Conservation (phyloP, 129 eudicot species). For the Sambucus nigra region DNA sequence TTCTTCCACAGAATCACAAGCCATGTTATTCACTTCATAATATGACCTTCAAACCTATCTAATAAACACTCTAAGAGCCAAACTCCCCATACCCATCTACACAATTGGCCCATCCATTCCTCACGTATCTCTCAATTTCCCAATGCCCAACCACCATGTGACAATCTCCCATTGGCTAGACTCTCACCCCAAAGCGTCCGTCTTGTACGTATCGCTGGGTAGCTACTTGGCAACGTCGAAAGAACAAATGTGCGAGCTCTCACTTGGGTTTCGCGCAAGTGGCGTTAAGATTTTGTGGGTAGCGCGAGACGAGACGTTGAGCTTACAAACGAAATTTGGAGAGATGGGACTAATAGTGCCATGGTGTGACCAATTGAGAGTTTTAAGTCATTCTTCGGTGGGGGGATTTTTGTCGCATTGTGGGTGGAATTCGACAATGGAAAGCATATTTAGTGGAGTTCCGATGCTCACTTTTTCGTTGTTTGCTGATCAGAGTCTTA, state of each 20-base stretch:
- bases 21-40: background rate
- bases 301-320: background rate
- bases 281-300: conserved; percentile 23
- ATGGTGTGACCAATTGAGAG: conserved; percentile 4
- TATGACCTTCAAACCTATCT: background rate
- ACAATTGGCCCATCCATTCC: background rate
- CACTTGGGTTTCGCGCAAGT: conserved; percentile 11
- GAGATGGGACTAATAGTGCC: conserved; percentile 15
- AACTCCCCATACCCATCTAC: background rate
- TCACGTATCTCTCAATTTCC: background rate
- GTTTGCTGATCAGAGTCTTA: background rate
- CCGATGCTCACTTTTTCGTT: conserved; percentile 3
- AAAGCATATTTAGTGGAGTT: background rate
- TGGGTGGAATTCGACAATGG: conserved; percentile 9
- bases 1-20: background rate
- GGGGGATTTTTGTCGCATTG: conserved; percentile 4
- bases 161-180: conserved; percentile 1
- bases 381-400: background rate
- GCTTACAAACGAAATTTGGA: background rate
- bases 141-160: background rate
- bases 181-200: conserved; percentile 15
- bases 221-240: conserved; percentile 15
- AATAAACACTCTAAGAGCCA: background rate
- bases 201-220: conserved; percentile 22
- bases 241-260: conserved; percentile 18